Percentiles rank a stretch among this genome's conserved stretches.
These are phyloP conservation scores for Talaromyces sp. DNA, from an alignment of 2,329 filamentous ascomycete species.

Conservation along the genomic window DNA sequence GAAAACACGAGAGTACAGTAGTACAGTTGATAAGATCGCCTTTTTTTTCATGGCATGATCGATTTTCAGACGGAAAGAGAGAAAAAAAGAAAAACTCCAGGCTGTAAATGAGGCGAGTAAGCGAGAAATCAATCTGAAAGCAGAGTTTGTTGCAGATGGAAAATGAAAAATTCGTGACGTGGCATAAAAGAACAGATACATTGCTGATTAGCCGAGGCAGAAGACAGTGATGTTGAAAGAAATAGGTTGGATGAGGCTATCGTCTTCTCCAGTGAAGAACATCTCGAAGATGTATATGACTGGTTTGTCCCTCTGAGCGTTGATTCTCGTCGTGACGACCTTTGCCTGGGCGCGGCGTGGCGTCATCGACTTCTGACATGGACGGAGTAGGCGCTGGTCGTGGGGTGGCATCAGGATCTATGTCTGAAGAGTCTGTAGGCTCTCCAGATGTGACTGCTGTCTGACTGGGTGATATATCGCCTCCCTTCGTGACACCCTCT, in stretches of 20 bases:
- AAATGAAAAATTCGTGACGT: slow-evolving; percentile 6
- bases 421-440: slow-evolving; percentile 3
- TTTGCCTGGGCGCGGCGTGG: slow-evolving; percentile 9
- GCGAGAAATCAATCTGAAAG: slow-evolving; percentile 11
- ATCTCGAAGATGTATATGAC: slow-evolving; percentile 13
- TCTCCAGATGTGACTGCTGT: background rate
- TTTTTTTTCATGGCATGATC: slow-evolving; percentile 1
- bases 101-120: slow-evolving; percentile 8
- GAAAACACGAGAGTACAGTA: background rate
- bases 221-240: background rate
- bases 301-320: background rate
- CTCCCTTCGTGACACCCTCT: background rate
- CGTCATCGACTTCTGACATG: slow-evolving; percentile 13
- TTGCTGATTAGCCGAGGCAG: background rate
- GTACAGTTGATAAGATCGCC: slow-evolving; percentile 2
- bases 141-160: background rate
- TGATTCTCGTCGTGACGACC: background rate
- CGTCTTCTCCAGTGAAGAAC: slow-evolving; percentile 6
- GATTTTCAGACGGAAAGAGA: background rate
- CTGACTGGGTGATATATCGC: background rate
- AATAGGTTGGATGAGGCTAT: background rate
- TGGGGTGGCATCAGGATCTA: slow-evolving; percentile 21
- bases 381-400: slow-evolving; percentile 20
- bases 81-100: slow-evolving; percentile 1
- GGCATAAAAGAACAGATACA: slow-evolving; percentile 2